Percentiles rank a stretch among this genome's conserved stretches.
These are phyloP conservation scores for Lasiosphaeriaceae sp. DNA, from an alignment of 495 filamentous ascomycete species.

Conservation along the genomic window DNA sequence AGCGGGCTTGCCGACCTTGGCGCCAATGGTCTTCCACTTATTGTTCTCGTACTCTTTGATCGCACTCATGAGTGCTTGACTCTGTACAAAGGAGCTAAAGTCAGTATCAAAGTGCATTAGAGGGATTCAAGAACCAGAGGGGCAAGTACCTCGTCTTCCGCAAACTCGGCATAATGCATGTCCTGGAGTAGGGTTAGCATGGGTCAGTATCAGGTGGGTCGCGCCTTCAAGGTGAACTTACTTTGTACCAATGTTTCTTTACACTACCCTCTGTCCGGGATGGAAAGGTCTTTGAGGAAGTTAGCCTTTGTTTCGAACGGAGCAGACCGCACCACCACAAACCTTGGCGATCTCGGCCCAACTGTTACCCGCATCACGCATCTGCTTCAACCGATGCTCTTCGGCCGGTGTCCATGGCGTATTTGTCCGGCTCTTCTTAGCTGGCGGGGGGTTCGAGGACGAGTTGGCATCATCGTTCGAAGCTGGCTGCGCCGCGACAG, in stretches of 20 bases:
- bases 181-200: conserved; percentile 55
- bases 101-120: conserved; percentile 10
- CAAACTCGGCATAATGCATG: conserved; percentile 99
- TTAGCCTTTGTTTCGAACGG: conserved; percentile 16
- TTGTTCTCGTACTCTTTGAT: conserved; percentile 99
- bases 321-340: conserved; percentile 3
- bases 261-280: conserved; percentile 92
- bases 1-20: conserved; percentile 95
- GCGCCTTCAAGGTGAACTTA: conserved; percentile 33
- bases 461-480: conserved; percentile 27
- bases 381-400: conserved; percentile 83
- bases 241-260: conserved; percentile 99
- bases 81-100: conserved; percentile 43
- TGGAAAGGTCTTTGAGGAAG: conserved; percentile 71
- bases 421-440: conserved; percentile 92
- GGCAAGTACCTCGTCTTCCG: conserved; percentile 84
- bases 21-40: conserved; percentile 96
- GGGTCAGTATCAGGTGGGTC: not conserved
- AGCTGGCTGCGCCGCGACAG: conserved; percentile 29
- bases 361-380: conserved; percentile 88
- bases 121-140: not conserved
- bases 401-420: conserved; percentile 96
- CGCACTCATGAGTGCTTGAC: conserved; percentile 77
- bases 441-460: conserved; percentile 50
- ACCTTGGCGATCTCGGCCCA: conserved; percentile 99